Evolutionary conservation across 495 filamentous ascomycete genomes (phyloP), one percentile per base, ranked within the genome.

Genomic region (Gamarada debralockiae): DNA sequence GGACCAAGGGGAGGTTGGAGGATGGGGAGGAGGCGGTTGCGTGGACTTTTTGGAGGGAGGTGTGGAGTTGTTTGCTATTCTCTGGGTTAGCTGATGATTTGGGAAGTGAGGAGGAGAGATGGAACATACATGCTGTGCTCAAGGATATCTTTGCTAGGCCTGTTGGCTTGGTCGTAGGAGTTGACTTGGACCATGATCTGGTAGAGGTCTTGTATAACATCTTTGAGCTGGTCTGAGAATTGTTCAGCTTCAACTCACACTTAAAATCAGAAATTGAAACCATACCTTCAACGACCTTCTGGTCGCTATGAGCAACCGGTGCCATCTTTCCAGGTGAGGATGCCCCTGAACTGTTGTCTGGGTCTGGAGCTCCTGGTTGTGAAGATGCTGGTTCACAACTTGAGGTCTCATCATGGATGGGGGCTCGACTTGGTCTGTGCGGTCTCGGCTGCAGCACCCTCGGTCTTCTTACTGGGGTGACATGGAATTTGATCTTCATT

Each of bases 191-290:
- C 76, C 61, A 83, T 80, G 52, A 96, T 76, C 63, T 90, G 82
- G 74, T 88, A 95, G 44, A 97, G 84, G 60, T 91, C 85, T 62
- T 93, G 87, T 67, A 97, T 90, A 36, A 91, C 76, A 59, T 78
- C 72, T 54, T 87, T 86, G 67, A 87, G 69, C 59, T 81, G 74
- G 37, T 76, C 82, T 31, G 14, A 18, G 21, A n/a, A 8, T 13
- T 27, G 17, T n/a, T 61, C 38, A 54, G 45, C 37, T 6, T 20
- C 38, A 15, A 3, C 7, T 29, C 34, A 14, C 27, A 21, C 15
- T 31, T 4, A 31, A 3, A 18, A 10, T 12, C 14, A 15, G 42
- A 34, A 17, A 33, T 27, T 21, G 18, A 38, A 9, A 23, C 31
- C 65, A 60, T 57, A 76, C 76, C 69, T 64, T 77, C 73, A 53